A percentile compares a stretch with the other conserved stretches of the same genome.
Conservation (phyloP, 768 basidiomycete genomes). For the Podaxis rugospora region DNA sequence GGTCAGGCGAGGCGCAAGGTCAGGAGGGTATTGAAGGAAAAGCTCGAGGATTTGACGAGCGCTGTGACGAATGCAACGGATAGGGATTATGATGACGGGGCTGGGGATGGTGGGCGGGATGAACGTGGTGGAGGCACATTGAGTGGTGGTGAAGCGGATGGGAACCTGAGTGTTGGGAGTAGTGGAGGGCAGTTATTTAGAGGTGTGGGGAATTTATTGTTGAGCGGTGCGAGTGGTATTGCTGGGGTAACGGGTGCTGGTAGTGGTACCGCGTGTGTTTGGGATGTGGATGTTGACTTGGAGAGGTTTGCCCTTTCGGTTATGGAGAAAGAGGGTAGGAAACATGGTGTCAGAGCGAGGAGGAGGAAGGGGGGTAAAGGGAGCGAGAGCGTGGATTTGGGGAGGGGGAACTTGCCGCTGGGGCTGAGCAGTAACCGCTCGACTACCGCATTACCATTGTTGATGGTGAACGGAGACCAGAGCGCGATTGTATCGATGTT, state of each 20-base stretch:
- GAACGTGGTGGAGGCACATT: conserved; percentile 19
- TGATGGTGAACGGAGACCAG: conserved; percentile 17
- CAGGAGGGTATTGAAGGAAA: conserved; percentile 56
- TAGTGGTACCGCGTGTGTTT: conserved; percentile 21
- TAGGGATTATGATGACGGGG: conserved; percentile 16
- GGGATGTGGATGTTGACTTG: conserved; percentile 49
- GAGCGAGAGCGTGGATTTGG: conserved; percentile 45
- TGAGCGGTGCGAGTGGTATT: conserved; percentile 27
- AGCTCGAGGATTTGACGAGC: conserved; percentile 48
- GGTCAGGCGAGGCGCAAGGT: conserved; percentile 47
- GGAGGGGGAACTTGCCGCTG: conserved; percentile 28
- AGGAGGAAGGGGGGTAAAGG: conserved; percentile 13
- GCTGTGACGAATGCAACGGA: conserved; percentile 11
- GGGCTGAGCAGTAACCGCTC: conserved; percentile 17
- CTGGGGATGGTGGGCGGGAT: conserved; percentile 25
- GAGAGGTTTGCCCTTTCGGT: conserved; percentile 44
- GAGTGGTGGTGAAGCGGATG: conserved; percentile 19
- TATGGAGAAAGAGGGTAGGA: conserved; percentile 19
- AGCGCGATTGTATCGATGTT: conserved; percentile 21
- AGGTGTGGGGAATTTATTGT: conserved; percentile 36
- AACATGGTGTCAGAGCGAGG: conserved; percentile 2
- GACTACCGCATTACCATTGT: conserved; percentile 15
- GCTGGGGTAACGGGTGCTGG: conserved; percentile 20
- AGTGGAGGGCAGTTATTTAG: conserved; percentile 34
- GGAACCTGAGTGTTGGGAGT: conserved; percentile 18